These are phyloP conservation scores for Schizochytrium sp. DNA, from an alignment of 108 stramenopile genomes.

Conservation along the genomic window DNA sequence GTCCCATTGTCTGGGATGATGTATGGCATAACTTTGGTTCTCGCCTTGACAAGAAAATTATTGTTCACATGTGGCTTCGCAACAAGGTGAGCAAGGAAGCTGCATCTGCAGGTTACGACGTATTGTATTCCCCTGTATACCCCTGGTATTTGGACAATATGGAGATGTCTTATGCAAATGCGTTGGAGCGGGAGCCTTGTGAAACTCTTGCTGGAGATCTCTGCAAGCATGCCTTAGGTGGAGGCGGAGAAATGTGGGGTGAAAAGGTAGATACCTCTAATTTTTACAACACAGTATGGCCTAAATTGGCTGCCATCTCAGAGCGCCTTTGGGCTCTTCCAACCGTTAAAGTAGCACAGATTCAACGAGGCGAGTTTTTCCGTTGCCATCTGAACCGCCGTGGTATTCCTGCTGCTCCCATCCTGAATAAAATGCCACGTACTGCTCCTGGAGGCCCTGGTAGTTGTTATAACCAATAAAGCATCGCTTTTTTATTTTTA, in stretches of 20 bases:
- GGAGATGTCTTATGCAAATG: conserved; percentile 67
- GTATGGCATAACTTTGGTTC: conserved; percentile 72
- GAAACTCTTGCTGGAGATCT: conserved; percentile 64
- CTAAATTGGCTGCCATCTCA: conserved; percentile 76
- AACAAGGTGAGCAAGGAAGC: conserved; percentile 69
- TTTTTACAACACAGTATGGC: conserved; percentile 77
- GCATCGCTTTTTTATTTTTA: too few species aligned
- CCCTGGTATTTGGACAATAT: conserved; percentile 82
- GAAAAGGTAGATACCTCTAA: conserved; percentile 79
- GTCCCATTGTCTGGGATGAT: conserved; percentile 82
- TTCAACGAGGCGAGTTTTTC: conserved; percentile 16
- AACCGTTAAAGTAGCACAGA: neutral
- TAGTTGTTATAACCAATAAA: conserved; percentile 54
- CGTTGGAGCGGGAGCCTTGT: conserved; percentile 76
- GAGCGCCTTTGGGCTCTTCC: conserved; percentile 76
- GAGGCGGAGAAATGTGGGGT: conserved; percentile 78
- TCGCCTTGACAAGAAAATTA: conserved; percentile 64
- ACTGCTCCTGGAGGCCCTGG: conserved; percentile 61
- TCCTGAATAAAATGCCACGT: neutral
- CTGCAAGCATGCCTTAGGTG: conserved; percentile 75
- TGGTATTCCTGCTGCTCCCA: conserved; percentile 63
- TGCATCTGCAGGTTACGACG: conserved; percentile 61
- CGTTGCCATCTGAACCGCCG: conserved; percentile 58
- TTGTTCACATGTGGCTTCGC: conserved; percentile 73
- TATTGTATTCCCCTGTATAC: conserved; percentile 52